phyloP scores from a whole-genome alignment of 139 green algal genomes.

The Coelastrella sp. region DNA sequence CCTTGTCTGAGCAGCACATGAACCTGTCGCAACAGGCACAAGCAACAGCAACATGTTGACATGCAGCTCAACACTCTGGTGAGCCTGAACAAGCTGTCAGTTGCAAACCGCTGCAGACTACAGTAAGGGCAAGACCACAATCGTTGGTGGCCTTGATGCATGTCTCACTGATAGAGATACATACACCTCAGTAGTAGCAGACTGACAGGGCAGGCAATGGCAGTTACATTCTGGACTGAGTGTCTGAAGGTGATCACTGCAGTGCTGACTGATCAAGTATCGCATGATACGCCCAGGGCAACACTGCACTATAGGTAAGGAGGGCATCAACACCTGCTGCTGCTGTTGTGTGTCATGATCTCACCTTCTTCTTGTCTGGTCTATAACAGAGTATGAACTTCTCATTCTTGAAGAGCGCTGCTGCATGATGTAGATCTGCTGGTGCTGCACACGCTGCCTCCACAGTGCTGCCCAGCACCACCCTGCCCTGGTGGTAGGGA shows the following conservation, averaged over 20 bases:
- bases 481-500: constrained; percentile 61
- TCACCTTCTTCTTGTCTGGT: constrained; percentile 43
- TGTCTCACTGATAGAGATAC: too few relatives aligned
- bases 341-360: not conserved
- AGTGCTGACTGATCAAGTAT: too few relatives aligned
- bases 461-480: constrained; percentile 78
- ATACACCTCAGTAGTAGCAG: too few relatives aligned
- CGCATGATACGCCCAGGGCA: too few relatives aligned
- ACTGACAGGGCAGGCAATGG: too few relatives aligned
- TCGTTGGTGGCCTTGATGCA: too few relatives aligned
- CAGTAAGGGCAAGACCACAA: too few relatives aligned
- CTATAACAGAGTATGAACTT: constrained; percentile 77
- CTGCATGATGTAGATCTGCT: constrained; percentile 61
- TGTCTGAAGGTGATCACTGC: too few relatives aligned
- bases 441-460: constrained; percentile 74
- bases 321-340: too few relatives aligned
- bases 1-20: constrained; percentile 83
- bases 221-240: too few relatives aligned
- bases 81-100: not conserved
- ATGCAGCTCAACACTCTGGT: not conserved
- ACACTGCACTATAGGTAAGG: too few relatives aligned
- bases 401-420: constrained; percentile 56
- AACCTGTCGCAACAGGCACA: constrained; percentile 53
- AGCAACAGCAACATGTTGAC: not conserved
- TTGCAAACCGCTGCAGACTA: too few relatives aligned